Conservation (phyloP, 495 filamentous ascomycete species). For the Penicillium longicatenatum region DNA sequence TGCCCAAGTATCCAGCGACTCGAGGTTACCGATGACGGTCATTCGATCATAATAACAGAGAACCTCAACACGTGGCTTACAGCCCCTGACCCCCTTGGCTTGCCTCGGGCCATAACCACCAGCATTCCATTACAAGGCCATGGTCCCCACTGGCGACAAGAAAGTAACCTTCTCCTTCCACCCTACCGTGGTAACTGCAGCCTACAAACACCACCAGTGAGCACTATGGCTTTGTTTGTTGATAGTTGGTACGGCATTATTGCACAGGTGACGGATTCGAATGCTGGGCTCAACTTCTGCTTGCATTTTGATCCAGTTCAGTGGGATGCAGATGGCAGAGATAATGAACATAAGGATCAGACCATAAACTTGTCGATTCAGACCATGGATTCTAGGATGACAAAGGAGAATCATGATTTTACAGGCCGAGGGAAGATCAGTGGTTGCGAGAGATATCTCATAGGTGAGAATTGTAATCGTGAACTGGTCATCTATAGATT, state of each 20-base stretch:
- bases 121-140: slow-evolving; percentile 56
- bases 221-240: slow-evolving; percentile 15
- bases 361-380: slow-evolving; percentile 34
- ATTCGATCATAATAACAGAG: slow-evolving; percentile 49
- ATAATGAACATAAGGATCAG: slow-evolving; percentile 22
- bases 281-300: slow-evolving; percentile 57
- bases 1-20: slow-evolving; percentile 55
- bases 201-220: slow-evolving; percentile 30
- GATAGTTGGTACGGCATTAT: slow-evolving; percentile 48
- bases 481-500: slow-evolving; percentile 60
- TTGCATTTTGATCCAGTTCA: slow-evolving; percentile 44
- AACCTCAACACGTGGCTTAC: slow-evolving; percentile 49
- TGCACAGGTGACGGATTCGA: slow-evolving; percentile 52
- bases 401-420: slow-evolving; percentile 52
- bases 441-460: slow-evolving; percentile 63
- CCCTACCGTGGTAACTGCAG: slow-evolving; percentile 40
- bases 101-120: slow-evolving; percentile 44
- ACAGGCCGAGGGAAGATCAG: slow-evolving; percentile 56
- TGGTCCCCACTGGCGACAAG: slow-evolving; percentile 56
- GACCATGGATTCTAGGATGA: slow-evolving; percentile 38
- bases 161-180: slow-evolving; percentile 45
- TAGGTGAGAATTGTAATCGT: slow-evolving; percentile 58
- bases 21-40: slow-evolving; percentile 50
- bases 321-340: slow-evolving; percentile 15
- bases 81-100: slow-evolving; percentile 26